These are phyloP conservation scores for Amylocarpus encephaloides DNA, from an alignment of 2,329 filamentous ascomycete species.

Conservation along the genomic window DNA sequence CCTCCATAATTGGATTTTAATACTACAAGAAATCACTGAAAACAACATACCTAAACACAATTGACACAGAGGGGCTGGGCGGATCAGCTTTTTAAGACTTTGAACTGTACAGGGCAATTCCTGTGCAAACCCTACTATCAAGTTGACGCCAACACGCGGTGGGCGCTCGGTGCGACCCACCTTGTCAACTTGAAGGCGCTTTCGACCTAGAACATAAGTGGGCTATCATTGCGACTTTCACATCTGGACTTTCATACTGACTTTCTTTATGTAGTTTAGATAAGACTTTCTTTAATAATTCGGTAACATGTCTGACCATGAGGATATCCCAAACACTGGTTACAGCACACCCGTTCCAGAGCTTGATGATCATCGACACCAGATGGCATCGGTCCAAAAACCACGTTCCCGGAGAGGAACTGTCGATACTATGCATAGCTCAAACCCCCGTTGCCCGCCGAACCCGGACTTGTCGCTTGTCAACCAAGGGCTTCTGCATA, in stretches of 20 bases:
- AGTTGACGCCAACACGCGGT: constrained; percentile 45
- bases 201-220: constrained; percentile 2
- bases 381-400: constrained; percentile 54
- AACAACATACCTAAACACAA: constrained; percentile 5
- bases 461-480: constrained; percentile 36
- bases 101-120: constrained; percentile 30
- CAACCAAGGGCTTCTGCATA: constrained; percentile 35
- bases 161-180: constrained; percentile 49
- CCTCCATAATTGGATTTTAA: constrained; percentile 76
- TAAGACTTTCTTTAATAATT: neutral
- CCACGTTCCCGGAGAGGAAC: constrained; percentile 61
- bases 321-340: constrained; percentile 55
- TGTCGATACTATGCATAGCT: constrained; percentile 61
- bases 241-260: neutral
- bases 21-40: constrained; percentile 6
- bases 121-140: constrained; percentile 37
- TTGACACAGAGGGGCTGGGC: constrained; percentile 18
- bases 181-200: constrained; percentile 25
- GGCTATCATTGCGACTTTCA: neutral
- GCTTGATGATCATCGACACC: constrained; percentile 80
- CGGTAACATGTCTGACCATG: constrained; percentile 61
- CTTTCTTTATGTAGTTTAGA: constrained; percentile 35
- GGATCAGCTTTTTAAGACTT: constrained; percentile 13
- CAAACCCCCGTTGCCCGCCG: constrained; percentile 29
- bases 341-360: constrained; percentile 72